A percentile compares a stretch with the other conserved stretches of the same genome.
These are phyloP conservation scores for Cephaloascus albidus DNA, from an alignment of 805 yeast species.

Conservation along the genomic window DNA sequence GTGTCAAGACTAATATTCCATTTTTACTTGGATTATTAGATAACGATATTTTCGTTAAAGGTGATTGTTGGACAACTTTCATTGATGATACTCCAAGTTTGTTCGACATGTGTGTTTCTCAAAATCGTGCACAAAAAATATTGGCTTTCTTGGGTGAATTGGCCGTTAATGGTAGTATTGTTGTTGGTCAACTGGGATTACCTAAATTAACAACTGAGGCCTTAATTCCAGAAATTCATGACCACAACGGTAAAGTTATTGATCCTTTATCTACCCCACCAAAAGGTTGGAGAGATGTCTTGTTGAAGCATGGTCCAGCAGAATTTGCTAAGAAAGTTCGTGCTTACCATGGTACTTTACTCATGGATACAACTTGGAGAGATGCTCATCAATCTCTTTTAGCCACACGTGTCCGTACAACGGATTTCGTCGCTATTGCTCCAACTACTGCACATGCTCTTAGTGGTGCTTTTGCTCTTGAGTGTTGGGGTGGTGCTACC, in stretches of 20 bases:
- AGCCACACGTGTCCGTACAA: constrained; percentile 95
- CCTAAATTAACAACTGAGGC: constrained; percentile 80
- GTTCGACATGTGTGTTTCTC: constrained; percentile 90
- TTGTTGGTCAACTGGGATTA: constrained; percentile 89
- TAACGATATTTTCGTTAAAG: constrained; percentile 75
- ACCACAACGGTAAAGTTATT: constrained; percentile 48
- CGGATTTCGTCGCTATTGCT: constrained; percentile 86
- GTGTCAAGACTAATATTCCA: constrained; percentile 98
- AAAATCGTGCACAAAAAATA: constrained; percentile 93
- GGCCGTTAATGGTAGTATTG: constrained; percentile 92
- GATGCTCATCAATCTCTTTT: constrained; percentile 97
- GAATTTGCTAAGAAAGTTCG: constrained; percentile 86
- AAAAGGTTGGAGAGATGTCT: constrained; percentile 87
- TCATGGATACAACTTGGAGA: constrained; percentile 99
- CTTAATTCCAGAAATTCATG: constrained; percentile 62
- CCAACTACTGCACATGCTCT: constrained; percentile 88
- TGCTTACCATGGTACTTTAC: constrained; percentile 71
- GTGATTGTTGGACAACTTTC: constrained; percentile 96
- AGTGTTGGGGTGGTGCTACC: constrained; percentile 99
- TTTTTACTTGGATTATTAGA: constrained; percentile 87
- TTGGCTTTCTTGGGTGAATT: constrained; percentile 87
- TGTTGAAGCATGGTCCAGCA: constrained; percentile 80
- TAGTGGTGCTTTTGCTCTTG: constrained; percentile 86
- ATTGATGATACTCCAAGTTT: constrained; percentile 96
- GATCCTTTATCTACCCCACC: constrained; percentile 54